Percentiles rank a stretch among this genome's conserved stretches.
These are phyloP conservation scores for Gymnopilus junonius DNA, from an alignment of 768 basidiomycete species.

Conservation along the genomic window DNA sequence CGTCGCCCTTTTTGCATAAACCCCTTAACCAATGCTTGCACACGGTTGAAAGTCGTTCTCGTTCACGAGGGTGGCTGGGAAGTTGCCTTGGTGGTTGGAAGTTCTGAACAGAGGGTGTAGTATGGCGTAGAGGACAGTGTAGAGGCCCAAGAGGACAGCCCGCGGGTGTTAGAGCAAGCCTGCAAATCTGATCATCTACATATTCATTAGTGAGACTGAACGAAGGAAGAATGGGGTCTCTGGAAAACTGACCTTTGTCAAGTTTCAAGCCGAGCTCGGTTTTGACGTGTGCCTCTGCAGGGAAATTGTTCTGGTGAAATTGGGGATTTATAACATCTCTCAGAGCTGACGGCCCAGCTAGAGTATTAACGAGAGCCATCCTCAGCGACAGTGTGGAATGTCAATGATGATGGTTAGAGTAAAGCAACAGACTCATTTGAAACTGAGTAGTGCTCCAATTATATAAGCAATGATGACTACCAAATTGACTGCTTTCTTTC, in stretches of 20 bases:
- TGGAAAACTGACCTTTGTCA: slow-evolving; percentile 75
- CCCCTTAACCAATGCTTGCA: slow-evolving; percentile 99
- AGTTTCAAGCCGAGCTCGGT: slow-evolving; percentile 83
- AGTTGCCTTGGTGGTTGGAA: slow-evolving; percentile 87
- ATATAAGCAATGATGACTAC: background rate
- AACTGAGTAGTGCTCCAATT: background rate
- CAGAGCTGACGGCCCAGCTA: slow-evolving; percentile 60
- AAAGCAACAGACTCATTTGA: background rate
- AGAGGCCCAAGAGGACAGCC: slow-evolving; percentile 93
- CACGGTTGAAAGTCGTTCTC: slow-evolving; percentile 86
- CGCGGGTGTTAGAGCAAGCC: slow-evolving; percentile 75
- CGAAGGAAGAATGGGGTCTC: background rate
- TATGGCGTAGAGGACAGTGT: slow-evolving; percentile 92
- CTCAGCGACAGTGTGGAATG: slow-evolving; percentile 2
- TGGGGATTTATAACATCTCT: slow-evolving; percentile 83
- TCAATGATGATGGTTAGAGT: background rate
- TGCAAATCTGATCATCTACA: slow-evolving; percentile 93
- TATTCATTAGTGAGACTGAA: slow-evolving; percentile 3
- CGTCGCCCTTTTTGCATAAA: slow-evolving; percentile 96
- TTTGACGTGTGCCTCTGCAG: slow-evolving; percentile 82
- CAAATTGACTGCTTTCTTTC: background rate
- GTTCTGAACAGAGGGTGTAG: slow-evolving; percentile 83
- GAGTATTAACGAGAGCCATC: slow-evolving; percentile 50
- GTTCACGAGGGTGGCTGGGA: slow-evolving; percentile 82
- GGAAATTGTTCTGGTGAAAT: slow-evolving; percentile 92